Percentiles rank a stretch among this genome's conserved stretches.
Conservation (phyloP, 1,284 basidiomycete species). For the Omphalotus olearius region DNA sequence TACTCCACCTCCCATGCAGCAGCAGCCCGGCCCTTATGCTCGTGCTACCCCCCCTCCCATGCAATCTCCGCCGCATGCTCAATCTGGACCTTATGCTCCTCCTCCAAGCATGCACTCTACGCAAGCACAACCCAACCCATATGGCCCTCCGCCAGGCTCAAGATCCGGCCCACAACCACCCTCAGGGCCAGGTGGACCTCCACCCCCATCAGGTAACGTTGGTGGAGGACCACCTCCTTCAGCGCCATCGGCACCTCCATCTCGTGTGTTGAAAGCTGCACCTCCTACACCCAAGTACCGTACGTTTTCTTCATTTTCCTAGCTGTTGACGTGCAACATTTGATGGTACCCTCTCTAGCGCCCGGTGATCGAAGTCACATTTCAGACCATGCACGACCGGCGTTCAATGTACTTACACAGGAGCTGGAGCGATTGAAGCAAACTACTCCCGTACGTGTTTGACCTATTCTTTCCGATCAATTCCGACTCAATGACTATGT, state of each 20-base stretch:
- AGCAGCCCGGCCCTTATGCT: constrained; percentile 27
- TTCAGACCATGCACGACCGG: constrained; percentile 63
- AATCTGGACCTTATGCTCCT: constrained; percentile 14
- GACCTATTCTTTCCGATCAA: too few relatives aligned
- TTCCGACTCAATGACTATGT: background rate
- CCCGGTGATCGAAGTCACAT: constrained; percentile 91
- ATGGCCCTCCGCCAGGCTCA: constrained; percentile 26
- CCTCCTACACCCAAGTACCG: constrained; percentile 80
- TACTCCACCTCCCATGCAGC: constrained; percentile 21
- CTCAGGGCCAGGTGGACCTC: constrained; percentile 15
- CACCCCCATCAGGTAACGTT: constrained; percentile 15
- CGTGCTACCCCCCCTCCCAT: constrained; percentile 39
- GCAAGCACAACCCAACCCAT: constrained; percentile 26
- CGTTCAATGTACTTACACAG: constrained; percentile 63
- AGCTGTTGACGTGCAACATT: background rate
- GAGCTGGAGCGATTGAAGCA: constrained; percentile 68
- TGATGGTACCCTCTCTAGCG: constrained; percentile 41
- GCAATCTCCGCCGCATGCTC: constrained; percentile 2
- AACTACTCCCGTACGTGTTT: constrained; percentile 58
- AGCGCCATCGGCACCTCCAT: constrained; percentile 22
- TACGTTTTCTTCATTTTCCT: constrained; percentile 37
- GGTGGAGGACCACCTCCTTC: constrained; percentile 21
- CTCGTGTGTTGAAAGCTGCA: constrained; percentile 26
- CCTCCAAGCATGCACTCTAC: constrained; percentile 8
- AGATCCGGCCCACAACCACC: constrained; percentile 18